Conservation (phyloP, 2,329 filamentous ascomycete genomes). For the Nothophaeocryptopus gaeumannii region DNA sequence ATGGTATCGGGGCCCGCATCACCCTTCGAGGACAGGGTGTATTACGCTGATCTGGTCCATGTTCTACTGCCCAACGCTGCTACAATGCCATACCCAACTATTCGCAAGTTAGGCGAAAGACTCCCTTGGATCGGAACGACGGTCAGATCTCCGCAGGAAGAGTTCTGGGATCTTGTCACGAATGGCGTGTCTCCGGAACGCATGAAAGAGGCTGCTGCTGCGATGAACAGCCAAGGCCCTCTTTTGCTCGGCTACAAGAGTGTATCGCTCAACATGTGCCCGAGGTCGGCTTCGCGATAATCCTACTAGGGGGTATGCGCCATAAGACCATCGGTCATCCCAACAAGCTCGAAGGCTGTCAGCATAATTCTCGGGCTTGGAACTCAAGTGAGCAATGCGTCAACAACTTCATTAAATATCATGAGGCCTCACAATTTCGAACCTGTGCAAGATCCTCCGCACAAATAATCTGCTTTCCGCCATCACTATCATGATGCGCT, state of each 20-base stretch:
- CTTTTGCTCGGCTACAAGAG: constrained; percentile 1
- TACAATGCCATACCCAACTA: background rate
- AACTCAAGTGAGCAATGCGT: too few species aligned
- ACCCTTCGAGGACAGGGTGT: constrained; percentile 1
- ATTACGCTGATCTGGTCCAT: constrained; percentile 12
- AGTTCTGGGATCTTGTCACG: constrained; percentile 13
- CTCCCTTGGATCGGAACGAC: constrained; percentile 17
- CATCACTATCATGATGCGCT: too few species aligned
- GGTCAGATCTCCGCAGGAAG: constrained; percentile 5
- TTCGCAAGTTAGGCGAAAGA: constrained; percentile 9
- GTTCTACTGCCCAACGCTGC: constrained; percentile 4
- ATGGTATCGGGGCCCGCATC: constrained; percentile 15
- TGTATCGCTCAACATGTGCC: too few species aligned
- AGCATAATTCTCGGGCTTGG: too few species aligned
- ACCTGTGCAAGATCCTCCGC: too few species aligned
- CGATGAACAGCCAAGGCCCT: background rate
- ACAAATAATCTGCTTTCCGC: too few species aligned
- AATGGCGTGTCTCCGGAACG: background rate
- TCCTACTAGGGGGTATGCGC: too few species aligned
- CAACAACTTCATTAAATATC: too few species aligned
- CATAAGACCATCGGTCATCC: too few species aligned
- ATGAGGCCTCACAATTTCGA: too few species aligned
- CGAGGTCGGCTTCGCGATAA: too few species aligned
- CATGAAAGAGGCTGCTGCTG: background rate
- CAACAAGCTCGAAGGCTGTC: too few species aligned